phyloP scores from a whole-genome alignment of 176 grass and related monocot genomes.

The Aegilops tauschii region DNA sequence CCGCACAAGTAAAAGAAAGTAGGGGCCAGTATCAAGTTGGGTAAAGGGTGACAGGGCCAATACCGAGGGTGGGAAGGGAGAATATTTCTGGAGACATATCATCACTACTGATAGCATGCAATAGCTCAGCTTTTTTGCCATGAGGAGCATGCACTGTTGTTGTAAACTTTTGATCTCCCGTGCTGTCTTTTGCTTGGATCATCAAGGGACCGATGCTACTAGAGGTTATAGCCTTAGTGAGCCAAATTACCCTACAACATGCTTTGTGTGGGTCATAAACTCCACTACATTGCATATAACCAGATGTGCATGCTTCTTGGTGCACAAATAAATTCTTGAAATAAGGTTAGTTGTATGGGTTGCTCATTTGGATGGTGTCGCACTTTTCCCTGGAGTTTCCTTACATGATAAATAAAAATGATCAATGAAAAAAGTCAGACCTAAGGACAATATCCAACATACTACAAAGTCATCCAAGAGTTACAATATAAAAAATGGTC shows the following conservation, averaged over 20 bases:
- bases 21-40: slow-evolving; percentile 44
- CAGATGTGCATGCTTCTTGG: not conserved
- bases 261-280: not conserved
- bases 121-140: not conserved
- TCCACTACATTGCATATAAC: not conserved
- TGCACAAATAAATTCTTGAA: not conserved
- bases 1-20: slow-evolving; percentile 27
- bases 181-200: slow-evolving; percentile 5
- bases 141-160: not conserved
- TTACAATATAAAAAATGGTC: not conserved
- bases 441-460: not conserved
- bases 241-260: not conserved
- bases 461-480: not conserved
- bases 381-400: not conserved
- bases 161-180: not conserved
- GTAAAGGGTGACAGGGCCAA: slow-evolving; percentile 43
- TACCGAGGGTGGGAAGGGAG: slow-evolving; percentile 35
- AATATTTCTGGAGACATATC: slow-evolving; percentile 45
- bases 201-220: not conserved
- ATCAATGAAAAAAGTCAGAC: not conserved
- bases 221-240: not conserved
- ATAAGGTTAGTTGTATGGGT: not conserved
- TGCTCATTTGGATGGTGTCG: not conserved
- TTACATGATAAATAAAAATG: not conserved
- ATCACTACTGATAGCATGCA: slow-evolving; percentile 2